Percentiles rank a stretch among this genome's conserved stretches.
Evolutionary conservation across 108 stramenopile genomes (phyloP).

Genomic region (Cyclostephanos invisitatus): DNA sequence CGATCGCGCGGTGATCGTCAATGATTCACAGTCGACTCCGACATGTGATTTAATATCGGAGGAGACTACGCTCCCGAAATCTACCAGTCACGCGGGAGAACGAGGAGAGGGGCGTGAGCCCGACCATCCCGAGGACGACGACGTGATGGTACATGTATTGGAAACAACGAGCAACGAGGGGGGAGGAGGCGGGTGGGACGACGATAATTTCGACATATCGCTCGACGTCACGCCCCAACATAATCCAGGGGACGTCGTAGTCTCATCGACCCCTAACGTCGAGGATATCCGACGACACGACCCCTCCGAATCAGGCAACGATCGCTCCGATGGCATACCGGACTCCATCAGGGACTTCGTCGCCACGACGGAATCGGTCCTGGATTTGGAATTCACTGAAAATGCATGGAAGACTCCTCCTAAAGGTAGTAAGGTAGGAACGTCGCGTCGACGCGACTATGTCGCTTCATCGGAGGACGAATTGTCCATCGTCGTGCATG

Average conservation of each 20-base stretch:
- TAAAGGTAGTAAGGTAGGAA: not conserved
- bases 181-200: not conserved
- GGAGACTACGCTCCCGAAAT: constrained; percentile 2
- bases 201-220: not conserved
- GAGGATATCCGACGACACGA: not conserved
- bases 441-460: not conserved
- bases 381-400: constrained; percentile 27
- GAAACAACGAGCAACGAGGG: not conserved
- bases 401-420: constrained; percentile 24
- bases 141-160: not conserved
- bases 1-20: too few species aligned
- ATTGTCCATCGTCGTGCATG: not conserved
- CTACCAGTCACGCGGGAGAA: too few species aligned
- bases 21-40: not conserved
- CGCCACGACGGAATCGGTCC: constrained; percentile 28
- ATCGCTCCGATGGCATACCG: constrained; percentile 1
- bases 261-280: not conserved
- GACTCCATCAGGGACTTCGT: constrained; percentile 37
- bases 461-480: not conserved
- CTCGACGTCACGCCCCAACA: not conserved
- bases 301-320: constrained; percentile 19
- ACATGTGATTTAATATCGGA: not conserved
- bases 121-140: constrained; percentile 8
- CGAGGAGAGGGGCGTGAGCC: not conserved
- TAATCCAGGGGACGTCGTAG: not conserved